phyloP scores from a whole-genome alignment of 2,329 filamentous ascomycete species.

The Fusarium sp. region DNA sequence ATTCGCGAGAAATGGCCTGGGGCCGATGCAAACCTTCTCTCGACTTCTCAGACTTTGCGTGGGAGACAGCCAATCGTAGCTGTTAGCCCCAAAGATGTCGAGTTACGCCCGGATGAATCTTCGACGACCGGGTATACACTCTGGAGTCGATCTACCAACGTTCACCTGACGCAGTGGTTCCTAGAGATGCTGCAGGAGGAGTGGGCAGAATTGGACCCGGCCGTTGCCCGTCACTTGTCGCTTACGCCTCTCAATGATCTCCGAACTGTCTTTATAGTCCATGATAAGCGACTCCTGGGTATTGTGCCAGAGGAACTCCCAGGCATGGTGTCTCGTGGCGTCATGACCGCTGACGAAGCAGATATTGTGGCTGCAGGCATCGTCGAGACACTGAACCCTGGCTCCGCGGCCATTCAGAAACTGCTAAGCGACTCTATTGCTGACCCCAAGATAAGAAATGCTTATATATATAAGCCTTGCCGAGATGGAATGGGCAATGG shows the following conservation, averaged over 20 bases:
- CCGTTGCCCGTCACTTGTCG: slow-evolving; percentile 17
- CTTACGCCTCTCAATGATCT: slow-evolving; percentile 24
- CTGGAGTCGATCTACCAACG: slow-evolving; percentile 5
- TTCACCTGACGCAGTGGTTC: slow-evolving; percentile 15
- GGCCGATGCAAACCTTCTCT: slow-evolving; percentile 14
- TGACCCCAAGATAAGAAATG: background rate
- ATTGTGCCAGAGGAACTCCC: slow-evolving; percentile 31
- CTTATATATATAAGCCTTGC: slow-evolving; percentile 28
- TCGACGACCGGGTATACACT: slow-evolving; percentile 7
- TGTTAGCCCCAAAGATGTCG: slow-evolving; percentile 15
- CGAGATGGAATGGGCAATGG: slow-evolving; percentile 26
- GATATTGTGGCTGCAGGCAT: slow-evolving; percentile 10
- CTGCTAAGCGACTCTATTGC: slow-evolving; percentile 2
- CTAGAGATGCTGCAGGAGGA: slow-evolving; percentile 30
- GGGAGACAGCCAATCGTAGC: background rate
- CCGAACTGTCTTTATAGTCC: slow-evolving; percentile 30
- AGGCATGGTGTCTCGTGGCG: slow-evolving; percentile 7
- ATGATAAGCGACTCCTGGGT: slow-evolving; percentile 26
- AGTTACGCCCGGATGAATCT: slow-evolving; percentile 6
- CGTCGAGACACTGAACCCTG: slow-evolving; percentile 11
- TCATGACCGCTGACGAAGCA: slow-evolving; percentile 23
- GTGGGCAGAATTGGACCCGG: slow-evolving; percentile 9
- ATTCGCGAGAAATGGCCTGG: slow-evolving; percentile 24
- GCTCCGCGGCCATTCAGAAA: slow-evolving; percentile 1
- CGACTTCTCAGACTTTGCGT: background rate